These are phyloP conservation scores for Coemansia sp. DNA, from an alignment of 192 early-diverging fungal genomes.

Conservation along the genomic window DNA sequence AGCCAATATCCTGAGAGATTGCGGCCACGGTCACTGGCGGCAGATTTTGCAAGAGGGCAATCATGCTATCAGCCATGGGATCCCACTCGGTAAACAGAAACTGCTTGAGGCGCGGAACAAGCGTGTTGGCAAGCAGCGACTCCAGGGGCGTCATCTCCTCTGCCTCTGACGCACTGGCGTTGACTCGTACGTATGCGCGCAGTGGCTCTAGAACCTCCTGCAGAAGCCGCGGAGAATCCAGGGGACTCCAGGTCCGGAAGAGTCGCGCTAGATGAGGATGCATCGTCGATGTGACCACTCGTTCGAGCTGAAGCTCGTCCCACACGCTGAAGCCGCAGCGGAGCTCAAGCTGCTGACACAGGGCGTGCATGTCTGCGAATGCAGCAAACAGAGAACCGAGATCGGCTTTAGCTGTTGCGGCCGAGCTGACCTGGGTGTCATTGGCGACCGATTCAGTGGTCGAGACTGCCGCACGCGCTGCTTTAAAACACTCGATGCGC, in stretches of 20 bases:
- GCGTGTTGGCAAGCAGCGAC: conserved; percentile 27
- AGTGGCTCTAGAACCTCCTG: conserved; percentile 23
- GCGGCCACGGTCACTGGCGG: conserved; percentile 15
- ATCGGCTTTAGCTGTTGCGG: not conserved
- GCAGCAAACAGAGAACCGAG: conserved; percentile 15
- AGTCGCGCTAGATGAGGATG: conserved; percentile 12
- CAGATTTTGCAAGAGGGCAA: conserved; percentile 12
- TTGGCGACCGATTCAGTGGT: not conserved
- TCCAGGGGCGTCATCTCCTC: conserved; percentile 36
- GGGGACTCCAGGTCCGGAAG: conserved; percentile 29
- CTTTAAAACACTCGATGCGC: conserved; percentile 21
- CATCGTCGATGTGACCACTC: conserved; percentile 20
- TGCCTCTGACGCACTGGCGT: not conserved
- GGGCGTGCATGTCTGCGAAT: conserved; percentile 12
- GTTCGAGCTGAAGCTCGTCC: conserved; percentile 41
- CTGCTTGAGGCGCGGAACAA: conserved; percentile 37
- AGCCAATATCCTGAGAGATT: conserved; percentile 17
- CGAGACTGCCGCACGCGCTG: conserved; percentile 13
- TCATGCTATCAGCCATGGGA: conserved; percentile 29
- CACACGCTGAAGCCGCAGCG: conserved; percentile 33
- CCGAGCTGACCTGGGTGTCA: not conserved
- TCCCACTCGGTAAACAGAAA: conserved; percentile 41
- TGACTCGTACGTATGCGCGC: conserved; percentile 5
- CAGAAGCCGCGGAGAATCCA: conserved; percentile 8
- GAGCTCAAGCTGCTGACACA: conserved; percentile 11